Conservation (phyloP, 306 rosid species). For the Rosa chinensis region DNA sequence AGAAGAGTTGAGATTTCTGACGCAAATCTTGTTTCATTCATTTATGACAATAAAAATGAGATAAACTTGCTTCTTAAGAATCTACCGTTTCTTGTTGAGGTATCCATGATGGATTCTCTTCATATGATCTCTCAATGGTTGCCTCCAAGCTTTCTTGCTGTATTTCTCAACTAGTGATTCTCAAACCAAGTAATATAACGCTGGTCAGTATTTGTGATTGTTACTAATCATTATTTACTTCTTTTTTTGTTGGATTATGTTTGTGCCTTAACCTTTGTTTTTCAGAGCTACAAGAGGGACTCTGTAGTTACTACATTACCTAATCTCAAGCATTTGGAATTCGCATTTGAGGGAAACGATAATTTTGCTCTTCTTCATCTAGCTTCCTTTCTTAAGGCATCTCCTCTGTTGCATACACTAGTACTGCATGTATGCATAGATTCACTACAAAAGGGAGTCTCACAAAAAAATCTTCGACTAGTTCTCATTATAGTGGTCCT, state of each 20-base stretch:
- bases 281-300: not conserved
- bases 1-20: conserved; percentile 2
- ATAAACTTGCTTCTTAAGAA: not conserved
- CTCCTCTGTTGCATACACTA: not conserved
- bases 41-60: not conserved
- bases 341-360: not conserved
- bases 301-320: not conserved
- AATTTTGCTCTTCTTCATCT: not conserved
- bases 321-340: not conserved
- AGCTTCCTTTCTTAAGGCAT: not conserved
- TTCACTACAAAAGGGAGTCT: no score
- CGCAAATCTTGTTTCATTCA: conserved; percentile 12
- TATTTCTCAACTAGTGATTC: conserved; percentile 10
- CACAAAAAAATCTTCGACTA: no score
- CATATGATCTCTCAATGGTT: not conserved
- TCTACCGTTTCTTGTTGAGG: conserved; percentile 14
- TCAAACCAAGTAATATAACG: not conserved
- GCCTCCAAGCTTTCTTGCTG: not conserved
- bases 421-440: not conserved
- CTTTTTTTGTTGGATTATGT: not conserved
- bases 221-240: not conserved
- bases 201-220: not conserved
- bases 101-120: not conserved
- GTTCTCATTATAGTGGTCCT: no score
- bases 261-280: not conserved